These are phyloP conservation scores for Pterocarpus macrocarpus DNA, from an alignment of 306 rosid genomes.

Conservation along the genomic window DNA sequence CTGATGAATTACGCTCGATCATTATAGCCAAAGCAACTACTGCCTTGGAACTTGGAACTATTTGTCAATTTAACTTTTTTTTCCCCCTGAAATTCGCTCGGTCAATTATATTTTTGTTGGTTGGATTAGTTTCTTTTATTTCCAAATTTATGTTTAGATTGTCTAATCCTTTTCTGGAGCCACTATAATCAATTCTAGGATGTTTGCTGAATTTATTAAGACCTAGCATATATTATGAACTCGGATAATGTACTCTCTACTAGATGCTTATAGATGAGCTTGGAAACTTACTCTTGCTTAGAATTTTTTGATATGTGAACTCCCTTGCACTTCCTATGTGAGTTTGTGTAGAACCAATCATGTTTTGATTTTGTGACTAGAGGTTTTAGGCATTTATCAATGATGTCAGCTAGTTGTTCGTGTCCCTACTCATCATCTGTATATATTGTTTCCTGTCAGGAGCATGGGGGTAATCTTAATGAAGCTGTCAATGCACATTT, in stretches of 20 bases:
- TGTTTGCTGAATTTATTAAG: not conserved
- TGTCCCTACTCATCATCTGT: not conserved
- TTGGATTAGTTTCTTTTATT: not conserved
- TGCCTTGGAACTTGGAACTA: too few species aligned
- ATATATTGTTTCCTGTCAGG: slow-evolving; percentile 61
- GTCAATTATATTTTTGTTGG: too few species aligned
- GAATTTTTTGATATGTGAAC: not conserved
- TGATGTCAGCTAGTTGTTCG: not conserved
- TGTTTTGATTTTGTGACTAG: not conserved
- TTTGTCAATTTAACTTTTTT: too few species aligned
- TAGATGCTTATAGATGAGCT: not conserved
- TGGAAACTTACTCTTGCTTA: not conserved
- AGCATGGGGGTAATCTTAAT: slow-evolving; percentile 82
- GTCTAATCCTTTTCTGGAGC: not conserved
- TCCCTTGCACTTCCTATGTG: not conserved
- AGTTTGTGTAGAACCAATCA: slow-evolving; percentile 25
- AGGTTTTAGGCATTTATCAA: not conserved
- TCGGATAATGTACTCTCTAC: too few species aligned
- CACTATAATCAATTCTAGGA: not conserved
- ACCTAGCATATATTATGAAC: not conserved
- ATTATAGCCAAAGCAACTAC: too few species aligned
- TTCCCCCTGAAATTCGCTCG: too few species aligned
- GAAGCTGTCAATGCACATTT: slow-evolving; percentile 88
- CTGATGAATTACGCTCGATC: too few species aligned
- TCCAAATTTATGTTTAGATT: too few species aligned